Evolutionary conservation across 1,284 basidiomycete genomes (phyloP), one percentile per base, ranked within the genome.

Genomic region (Cutaneotrichosporon sp.): DNA sequence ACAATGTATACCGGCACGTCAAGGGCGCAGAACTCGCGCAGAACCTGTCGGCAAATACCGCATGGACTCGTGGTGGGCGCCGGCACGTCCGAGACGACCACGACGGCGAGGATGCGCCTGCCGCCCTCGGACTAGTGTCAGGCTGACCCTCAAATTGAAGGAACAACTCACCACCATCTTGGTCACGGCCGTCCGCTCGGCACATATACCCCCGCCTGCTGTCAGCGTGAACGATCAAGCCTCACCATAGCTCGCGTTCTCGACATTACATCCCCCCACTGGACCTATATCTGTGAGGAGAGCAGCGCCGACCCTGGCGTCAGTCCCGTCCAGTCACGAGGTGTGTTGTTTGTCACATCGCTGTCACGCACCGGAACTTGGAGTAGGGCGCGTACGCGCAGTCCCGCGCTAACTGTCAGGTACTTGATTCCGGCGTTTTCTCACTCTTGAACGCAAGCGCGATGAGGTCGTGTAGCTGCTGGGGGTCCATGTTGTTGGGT

Each of bases 1-100:
- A 93, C 85, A 64, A 97, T 86, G 42, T 90, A 83, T 59, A 97
- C 85, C 0, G 91, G 91, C 82, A 90, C 89, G 30, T 69, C 52
- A 22, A 86, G 84, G 7, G 85, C 76, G 73, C 91, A 92, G 77
- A 97, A 97, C 78, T 97, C 94, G 61, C 91, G 87, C 60, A 97
- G 86, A 61, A 95, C 85, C 77, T 97, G 94, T 8, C 93, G 88
- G 73, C 94, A 97, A 67, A 96, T 87, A 16, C 94, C 94, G 75
- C 94, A 97, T 0, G 92, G 92, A 0, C 90, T 89, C 56, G 89
- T 83, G 0, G 88, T 76, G 0, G 84, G 81, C 0, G 69, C 61
- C 11, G 84, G 74, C 11, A 92, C 86, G 70, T 92, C 89, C 89
- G 87, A 87, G 30, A 86, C 85, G 14, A 95, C 87, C 0, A 89